Base-by-base conservation (phyloP, 331 rosid species). In the Quercus lobata region DNA sequence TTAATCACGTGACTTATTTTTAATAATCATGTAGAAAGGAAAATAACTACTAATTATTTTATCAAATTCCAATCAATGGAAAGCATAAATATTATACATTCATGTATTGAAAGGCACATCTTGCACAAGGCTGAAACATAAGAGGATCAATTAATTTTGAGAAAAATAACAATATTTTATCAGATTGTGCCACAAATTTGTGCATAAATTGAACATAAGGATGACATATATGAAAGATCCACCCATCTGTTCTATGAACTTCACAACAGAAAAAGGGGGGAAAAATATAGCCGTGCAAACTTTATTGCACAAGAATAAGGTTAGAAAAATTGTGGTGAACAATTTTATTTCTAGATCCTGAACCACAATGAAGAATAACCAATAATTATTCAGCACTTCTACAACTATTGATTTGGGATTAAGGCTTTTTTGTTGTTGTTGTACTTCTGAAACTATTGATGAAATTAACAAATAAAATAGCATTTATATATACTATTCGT, bases 401-500 rank as follows among this genome's bases (percentile, higher is more conserved):
- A 41, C 46, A 41, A 41, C 46, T 41, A 41, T 41, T 41, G 46
- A 41, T 41, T 41, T 41, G 46, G 46, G 11, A 8, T 41, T 41
- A 41, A 8, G 11, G 46, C 46, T 2, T 41, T 41, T 11, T 41
- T 41, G 46, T 37, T 37, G 44, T 41, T 41, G 46, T 8, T 8
- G 46, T 41, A 41, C 46, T 41, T 41, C 1, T 10, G 53, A 66
- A 17, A 7, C 57, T 15, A 16, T 35, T 57, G 16, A 72, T 52
- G 15, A 72, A 24, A 72, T n/a, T 60, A 46, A 60, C 60, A 25
- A 21, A 24, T 57, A 41, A 37, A 49, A 63, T 34, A 72, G 54
- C 66, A 69, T 44, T 18, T 44, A 29, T 70, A 82, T 90, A 84
- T 82, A 86, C 90, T 86, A 91, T 53, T 14, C 73, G 86, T 96